Conservation (phyloP, 192 early-diverging fungal genomes). For the Obelidium mucronatum region DNA sequence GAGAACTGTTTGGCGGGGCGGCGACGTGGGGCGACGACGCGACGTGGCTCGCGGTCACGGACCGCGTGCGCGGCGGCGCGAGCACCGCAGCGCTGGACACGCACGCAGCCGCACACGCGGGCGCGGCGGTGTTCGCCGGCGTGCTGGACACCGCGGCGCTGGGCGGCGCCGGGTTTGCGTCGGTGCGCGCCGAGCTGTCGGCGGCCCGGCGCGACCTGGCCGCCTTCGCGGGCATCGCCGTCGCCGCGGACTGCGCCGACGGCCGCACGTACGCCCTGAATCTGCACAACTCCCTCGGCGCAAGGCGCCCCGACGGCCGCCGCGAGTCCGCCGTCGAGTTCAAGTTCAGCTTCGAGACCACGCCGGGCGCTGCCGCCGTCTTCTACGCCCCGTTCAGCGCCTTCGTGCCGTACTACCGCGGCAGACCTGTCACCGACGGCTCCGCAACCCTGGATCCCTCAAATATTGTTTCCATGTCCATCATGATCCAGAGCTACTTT, state of each 20-base stretch:
- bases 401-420: slow-evolving; percentile 33
- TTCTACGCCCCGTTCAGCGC: not conserved
- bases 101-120: not conserved
- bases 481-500: slow-evolving; percentile 39
- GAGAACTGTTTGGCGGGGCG: too few relatives aligned
- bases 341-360: slow-evolving; percentile 18
- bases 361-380: not conserved
- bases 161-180: slow-evolving; percentile 40
- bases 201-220: not conserved
- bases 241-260: not conserved
- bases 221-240: not conserved
- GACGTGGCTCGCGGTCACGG: not conserved
- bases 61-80: not conserved
- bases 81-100: not conserved
- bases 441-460: not conserved
- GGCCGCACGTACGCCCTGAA: slow-evolving; percentile 19
- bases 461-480: slow-evolving; percentile 16
- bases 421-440: not conserved
- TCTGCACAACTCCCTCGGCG: not conserved
- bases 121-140: slow-evolving; percentile 12
- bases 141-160: slow-evolving; percentile 34
- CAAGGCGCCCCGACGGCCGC: slow-evolving; percentile 10
- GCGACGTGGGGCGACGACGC: not conserved
- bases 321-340: slow-evolving; percentile 15
- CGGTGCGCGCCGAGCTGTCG: not conserved